These are phyloP conservation scores for Aegilops tauschii DNA, from an alignment of 176 grass and related monocot species.

Conservation along the genomic window DNA sequence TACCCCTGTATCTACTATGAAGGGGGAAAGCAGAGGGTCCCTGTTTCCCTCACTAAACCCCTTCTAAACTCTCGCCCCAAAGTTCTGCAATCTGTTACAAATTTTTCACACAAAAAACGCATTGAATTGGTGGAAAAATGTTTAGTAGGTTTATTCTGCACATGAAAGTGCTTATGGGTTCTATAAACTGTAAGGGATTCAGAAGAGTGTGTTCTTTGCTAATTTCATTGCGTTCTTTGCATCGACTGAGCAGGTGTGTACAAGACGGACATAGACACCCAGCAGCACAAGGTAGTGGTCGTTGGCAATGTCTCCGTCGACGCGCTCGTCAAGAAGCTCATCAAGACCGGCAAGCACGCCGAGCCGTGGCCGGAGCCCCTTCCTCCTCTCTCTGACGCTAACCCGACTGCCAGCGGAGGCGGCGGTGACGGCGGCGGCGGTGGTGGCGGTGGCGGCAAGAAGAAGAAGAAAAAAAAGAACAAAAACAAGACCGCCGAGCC, in stretches of 20 bases:
- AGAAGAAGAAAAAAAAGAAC: conserved; percentile 80
- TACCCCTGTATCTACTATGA: neutral
- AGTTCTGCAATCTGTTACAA: neutral
- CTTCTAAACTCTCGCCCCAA: neutral
- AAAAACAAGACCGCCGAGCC: conserved; percentile 28
- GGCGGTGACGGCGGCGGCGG: conserved; percentile 10
- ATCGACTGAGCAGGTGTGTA: conserved; percentile 61
- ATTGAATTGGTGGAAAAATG: neutral
- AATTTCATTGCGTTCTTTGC: neutral
- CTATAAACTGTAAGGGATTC: neutral
- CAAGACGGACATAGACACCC: conserved; percentile 66
- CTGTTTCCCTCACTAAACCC: neutral
- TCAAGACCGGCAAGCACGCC: conserved; percentile 92
- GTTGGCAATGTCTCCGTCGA: conserved; percentile 76
- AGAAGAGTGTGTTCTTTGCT: neutral
- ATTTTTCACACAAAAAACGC: neutral
- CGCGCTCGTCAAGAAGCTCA: conserved; percentile 81
- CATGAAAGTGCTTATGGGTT: neutral
- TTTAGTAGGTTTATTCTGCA: too few species aligned
- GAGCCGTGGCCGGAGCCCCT: conserved; percentile 80
- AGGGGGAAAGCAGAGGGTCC: neutral
- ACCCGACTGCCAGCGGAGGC: neutral
- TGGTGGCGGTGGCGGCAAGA: conserved; percentile 29
- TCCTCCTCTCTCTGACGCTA: neutral
- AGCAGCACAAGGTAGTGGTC: conserved; percentile 87